A percentile compares a stretch with the other conserved stretches of the same genome.
Evolutionary conservation across 306 rosid genomes (phyloP).

Genomic region (Hippophae rhamnoides): DNA sequence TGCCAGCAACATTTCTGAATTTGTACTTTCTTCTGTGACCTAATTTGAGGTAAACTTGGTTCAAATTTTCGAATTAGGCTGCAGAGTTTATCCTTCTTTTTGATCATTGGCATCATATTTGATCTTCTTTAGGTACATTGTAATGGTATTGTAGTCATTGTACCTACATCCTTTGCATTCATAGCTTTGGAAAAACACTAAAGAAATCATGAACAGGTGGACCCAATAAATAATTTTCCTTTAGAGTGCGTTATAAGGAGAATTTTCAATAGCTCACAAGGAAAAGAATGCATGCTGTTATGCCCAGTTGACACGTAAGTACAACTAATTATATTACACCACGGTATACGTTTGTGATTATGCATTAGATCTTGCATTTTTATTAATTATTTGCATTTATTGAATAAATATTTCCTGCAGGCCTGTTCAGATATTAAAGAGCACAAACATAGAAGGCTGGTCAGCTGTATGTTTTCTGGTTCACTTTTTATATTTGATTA

Average conservation of each 20-base stretch:
- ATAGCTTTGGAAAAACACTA: background rate
- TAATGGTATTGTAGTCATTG: background rate
- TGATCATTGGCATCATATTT: too few species aligned
- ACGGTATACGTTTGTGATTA: background rate
- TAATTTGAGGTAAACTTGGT: too few species aligned
- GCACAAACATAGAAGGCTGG: conserved; percentile 72
- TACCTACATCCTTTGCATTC: background rate
- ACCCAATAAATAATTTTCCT: conserved; percentile 61
- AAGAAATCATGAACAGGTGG: conserved; percentile 46
- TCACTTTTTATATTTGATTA: conserved; percentile 14
- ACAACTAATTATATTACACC: background rate
- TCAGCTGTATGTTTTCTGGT: conserved; percentile 61
- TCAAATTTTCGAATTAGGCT: too few species aligned
- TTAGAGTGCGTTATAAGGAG: conserved; percentile 82
- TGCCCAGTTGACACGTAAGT: conserved; percentile 92
- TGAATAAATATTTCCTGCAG: conserved; percentile 33
- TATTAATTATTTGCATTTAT: conserved; percentile 5
- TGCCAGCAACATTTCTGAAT: too few species aligned
- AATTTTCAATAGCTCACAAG: conserved; percentile 66
- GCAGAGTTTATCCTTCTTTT: too few species aligned
- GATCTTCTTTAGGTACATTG: background rate
- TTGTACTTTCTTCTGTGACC: too few species aligned
- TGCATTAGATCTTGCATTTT: conserved; percentile 8
- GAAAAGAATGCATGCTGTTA: conserved; percentile 72
- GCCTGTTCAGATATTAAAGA: conserved; percentile 75